These are phyloP conservation scores for Ceratocystis variospora DNA, from an alignment of 2,329 filamentous ascomycete species.

Conservation along the genomic window DNA sequence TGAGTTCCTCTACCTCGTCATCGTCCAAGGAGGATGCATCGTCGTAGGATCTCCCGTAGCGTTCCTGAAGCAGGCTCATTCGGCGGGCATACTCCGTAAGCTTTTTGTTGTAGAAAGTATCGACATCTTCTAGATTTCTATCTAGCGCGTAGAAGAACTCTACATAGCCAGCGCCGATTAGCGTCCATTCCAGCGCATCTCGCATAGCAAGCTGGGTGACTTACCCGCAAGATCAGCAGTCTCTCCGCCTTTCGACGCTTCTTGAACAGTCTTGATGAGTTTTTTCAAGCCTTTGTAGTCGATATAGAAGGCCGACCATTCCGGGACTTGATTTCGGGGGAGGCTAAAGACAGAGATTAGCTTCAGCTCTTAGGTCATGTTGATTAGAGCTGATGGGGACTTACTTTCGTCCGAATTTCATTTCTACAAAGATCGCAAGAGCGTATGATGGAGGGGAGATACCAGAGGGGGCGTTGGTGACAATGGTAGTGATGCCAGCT, in stretches of 20 bases:
- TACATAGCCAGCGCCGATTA: slow-evolving; percentile 30
- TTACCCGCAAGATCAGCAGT: slow-evolving; percentile 79
- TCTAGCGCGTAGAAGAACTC: slow-evolving; percentile 96
- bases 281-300: slow-evolving; percentile 91
- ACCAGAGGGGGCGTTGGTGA: neutral
- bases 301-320: slow-evolving; percentile 75
- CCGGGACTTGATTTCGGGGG: slow-evolving; percentile 70
- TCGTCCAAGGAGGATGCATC: slow-evolving; percentile 60
- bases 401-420: slow-evolving; percentile 53
- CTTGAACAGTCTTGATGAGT: slow-evolving; percentile 69
- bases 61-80: slow-evolving; percentile 71
- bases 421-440: slow-evolving; percentile 23
- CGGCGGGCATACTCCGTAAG: slow-evolving; percentile 72
- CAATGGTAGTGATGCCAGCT: slow-evolving; percentile 10
- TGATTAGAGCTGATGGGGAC: slow-evolving; percentile 21
- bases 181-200: neutral
- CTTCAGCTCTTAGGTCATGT: neutral
- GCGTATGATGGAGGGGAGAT: neutral
- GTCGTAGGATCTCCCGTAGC: slow-evolving; percentile 65
- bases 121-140: slow-evolving; percentile 92
- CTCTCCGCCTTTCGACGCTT: slow-evolving; percentile 51
- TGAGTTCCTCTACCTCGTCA: slow-evolving; percentile 82
- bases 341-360: slow-evolving; percentile 36
- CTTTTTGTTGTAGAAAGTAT: slow-evolving; percentile 94
- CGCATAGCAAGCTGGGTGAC: slow-evolving; percentile 21